These are phyloP conservation scores for Termitomyces sp. DNA, from an alignment of 768 basidiomycete species.

Conservation along the genomic window DNA sequence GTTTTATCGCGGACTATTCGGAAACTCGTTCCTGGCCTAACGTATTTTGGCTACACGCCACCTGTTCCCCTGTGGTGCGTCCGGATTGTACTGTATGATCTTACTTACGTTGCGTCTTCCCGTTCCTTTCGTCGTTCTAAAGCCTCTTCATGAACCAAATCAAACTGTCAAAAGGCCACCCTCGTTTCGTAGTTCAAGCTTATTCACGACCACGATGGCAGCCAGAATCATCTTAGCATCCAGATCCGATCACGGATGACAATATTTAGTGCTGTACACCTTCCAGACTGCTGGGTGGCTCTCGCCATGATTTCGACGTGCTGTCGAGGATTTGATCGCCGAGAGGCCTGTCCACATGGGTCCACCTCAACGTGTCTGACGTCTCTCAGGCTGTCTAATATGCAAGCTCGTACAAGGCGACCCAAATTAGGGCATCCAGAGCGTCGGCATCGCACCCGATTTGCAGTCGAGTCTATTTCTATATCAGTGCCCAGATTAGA, in stretches of 20 bases:
- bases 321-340: slow-evolving; percentile 6
- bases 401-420: neutral
- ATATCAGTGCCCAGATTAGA: slow-evolving; percentile 10
- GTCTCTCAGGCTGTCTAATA: neutral
- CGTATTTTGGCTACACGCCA: neutral
- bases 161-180: neutral
- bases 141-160: neutral
- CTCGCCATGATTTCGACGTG: neutral
- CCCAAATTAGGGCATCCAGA: neutral
- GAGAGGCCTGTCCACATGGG: neutral
- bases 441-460: slow-evolving; percentile 6
- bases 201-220: neutral
- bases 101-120: neutral
- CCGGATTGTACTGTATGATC: neutral
- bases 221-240: neutral
- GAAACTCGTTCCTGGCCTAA: neutral
- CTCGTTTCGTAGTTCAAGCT: neutral
- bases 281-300: neutral
- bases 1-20: neutral
- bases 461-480: slow-evolving; percentile 1
- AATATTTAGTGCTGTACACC: neutral
- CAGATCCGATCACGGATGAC: neutral
- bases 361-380: neutral
- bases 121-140: neutral
- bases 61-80: no score